phyloP scores from a whole-genome alignment of 768 basidiomycete species.

The Termitomyces eurrhizus region DNA sequence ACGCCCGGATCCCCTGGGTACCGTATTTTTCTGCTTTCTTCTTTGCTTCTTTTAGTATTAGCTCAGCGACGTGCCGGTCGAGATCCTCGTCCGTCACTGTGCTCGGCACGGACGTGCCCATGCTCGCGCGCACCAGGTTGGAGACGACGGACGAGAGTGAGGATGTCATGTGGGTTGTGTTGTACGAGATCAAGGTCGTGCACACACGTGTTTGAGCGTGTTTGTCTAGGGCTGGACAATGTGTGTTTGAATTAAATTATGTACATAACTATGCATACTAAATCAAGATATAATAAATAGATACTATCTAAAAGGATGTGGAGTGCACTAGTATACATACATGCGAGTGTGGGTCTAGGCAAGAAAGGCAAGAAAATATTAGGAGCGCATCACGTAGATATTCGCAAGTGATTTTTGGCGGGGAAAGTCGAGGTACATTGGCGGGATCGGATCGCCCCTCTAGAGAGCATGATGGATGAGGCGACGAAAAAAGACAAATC shows the following conservation, averaged over 20 bases:
- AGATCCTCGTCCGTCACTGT: slow-evolving; percentile 78
- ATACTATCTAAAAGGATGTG: no score
- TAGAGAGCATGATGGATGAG: slow-evolving; percentile 1
- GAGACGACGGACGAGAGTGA: slow-evolving; percentile 86
- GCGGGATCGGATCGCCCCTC: slow-evolving; percentile 17
- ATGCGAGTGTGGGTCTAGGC: not conserved
- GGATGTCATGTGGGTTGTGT: slow-evolving; percentile 28
- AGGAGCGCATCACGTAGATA: slow-evolving; percentile 13
- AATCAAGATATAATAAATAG: no score
- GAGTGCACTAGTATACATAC: not conserved
- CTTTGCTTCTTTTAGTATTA: slow-evolving; percentile 91
- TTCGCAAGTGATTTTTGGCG: slow-evolving; percentile 19
- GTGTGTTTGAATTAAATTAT: no score
- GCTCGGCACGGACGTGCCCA: slow-evolving; percentile 59
- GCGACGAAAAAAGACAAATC: not conserved
- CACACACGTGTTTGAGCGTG: slow-evolving; percentile 14
- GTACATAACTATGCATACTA: no score
- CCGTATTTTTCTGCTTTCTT: slow-evolving; percentile 81
- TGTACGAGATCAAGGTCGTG: no score
- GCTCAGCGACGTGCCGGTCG: slow-evolving; percentile 86
- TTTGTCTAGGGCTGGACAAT: slow-evolving; percentile 7
- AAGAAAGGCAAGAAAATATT: not conserved
- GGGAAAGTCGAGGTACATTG: slow-evolving; percentile 10
- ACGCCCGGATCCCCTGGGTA: slow-evolving; percentile 75
- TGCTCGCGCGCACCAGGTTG: slow-evolving; percentile 70